Conservation (phyloP, 192 early-diverging fungal genomes). For the Entomortierella parvispora region DNA sequence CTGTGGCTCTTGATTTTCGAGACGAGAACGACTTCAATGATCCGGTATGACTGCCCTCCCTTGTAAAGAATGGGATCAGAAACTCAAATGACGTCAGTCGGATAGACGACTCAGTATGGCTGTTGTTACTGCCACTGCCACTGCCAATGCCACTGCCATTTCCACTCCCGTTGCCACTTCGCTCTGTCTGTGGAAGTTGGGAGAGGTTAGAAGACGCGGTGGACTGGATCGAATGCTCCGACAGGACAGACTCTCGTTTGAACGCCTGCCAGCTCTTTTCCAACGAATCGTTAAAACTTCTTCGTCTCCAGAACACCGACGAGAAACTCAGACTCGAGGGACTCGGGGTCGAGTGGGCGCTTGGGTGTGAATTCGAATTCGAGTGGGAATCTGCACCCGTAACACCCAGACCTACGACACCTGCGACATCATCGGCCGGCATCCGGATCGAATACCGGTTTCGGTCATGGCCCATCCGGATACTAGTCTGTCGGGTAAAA, state of each 20-base stretch:
- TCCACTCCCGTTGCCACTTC: no score
- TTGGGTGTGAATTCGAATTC: not conserved
- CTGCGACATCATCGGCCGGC: conserved; percentile 23
- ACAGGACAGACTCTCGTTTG: conserved; percentile 1
- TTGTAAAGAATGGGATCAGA: conserved; percentile 15
- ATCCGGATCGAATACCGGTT: conserved; percentile 44
- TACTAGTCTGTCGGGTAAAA: conserved; percentile 38
- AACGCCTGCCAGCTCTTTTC: conserved; percentile 33
- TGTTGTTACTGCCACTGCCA: no score
- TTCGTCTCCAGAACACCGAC: conserved; percentile 26
- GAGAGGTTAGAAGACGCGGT: no score
- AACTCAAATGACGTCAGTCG: conserved; percentile 33
- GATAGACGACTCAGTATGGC: conserved; percentile 4
- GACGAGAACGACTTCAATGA: conserved; percentile 5
- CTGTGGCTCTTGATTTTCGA: not conserved
- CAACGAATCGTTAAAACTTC: conserved; percentile 29
- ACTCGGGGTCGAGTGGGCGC: not conserved
- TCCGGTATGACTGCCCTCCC: not conserved
- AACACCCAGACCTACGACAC: no score
- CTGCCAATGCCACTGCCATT: no score
- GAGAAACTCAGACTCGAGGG: not conserved
- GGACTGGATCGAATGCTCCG: conserved; percentile 13
- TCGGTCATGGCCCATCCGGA: conserved; percentile 37
- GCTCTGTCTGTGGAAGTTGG: no score
- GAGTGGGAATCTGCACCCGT: not conserved